A percentile compares a stretch with the other conserved stretches of the same genome.
Conservation (phyloP, 306 rosid genomes). For the Begonia masoniana region DNA sequence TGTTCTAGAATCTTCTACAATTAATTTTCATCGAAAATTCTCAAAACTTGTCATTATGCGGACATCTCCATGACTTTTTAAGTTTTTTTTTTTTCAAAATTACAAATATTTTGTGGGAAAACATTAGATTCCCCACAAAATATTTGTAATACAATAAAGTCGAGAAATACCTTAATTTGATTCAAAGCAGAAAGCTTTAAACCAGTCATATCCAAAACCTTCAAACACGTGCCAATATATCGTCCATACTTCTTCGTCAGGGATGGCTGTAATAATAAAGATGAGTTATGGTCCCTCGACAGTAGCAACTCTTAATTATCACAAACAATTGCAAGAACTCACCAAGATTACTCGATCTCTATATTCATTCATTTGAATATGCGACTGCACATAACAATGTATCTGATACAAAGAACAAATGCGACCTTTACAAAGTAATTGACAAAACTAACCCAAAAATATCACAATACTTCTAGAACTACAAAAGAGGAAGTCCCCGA, state of each 20-base stretch:
- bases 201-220: conserved; percentile 92
- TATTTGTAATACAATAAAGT: not conserved
- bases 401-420: conserved; percentile 30
- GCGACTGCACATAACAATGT: conserved; percentile 82
- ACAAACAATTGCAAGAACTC: conserved; percentile 16
- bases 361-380: conserved; percentile 87
- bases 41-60: too few relatives aligned
- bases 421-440: too few relatives aligned
- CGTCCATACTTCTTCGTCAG: conserved; percentile 60
- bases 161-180: conserved; percentile 58
- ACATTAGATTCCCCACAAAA: not conserved
- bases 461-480: too few relatives aligned
- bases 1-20: too few relatives aligned
- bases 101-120: too few relatives aligned
- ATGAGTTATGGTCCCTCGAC: conserved; percentile 5
- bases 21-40: too few relatives aligned
- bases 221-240: conserved; percentile 68
- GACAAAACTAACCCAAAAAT: too few relatives aligned
- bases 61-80: too few relatives aligned
- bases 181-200: conserved; percentile 75
- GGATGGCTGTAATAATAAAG: conserved; percentile 43
- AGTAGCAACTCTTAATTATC: conserved; percentile 1
- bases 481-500: too few relatives aligned
- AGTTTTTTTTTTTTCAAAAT: too few relatives aligned
- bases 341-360: conserved; percentile 86